A percentile compares a stretch with the other conserved stretches of the same genome.
These are phyloP conservation scores for Beauveria medogensis DNA, from an alignment of 2,329 filamentous ascomycete species.

Conservation along the genomic window DNA sequence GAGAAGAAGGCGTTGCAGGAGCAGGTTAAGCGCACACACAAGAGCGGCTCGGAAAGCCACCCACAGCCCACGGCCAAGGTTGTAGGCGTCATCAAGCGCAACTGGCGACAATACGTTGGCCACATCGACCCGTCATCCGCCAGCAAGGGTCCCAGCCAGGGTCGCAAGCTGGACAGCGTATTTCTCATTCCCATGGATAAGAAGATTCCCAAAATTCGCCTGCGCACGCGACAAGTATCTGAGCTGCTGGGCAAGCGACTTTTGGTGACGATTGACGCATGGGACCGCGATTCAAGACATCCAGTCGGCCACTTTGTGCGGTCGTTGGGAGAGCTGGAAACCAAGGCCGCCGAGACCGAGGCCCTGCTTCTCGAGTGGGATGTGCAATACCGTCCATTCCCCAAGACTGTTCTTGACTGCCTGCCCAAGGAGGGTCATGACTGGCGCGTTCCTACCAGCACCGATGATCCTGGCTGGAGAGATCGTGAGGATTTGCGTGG, in stretches of 20 bases:
- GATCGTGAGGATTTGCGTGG: conserved; percentile 76
- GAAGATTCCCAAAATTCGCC: conserved; percentile 88
- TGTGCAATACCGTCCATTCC: conserved; percentile 95
- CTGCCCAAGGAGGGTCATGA: conserved; percentile 84
- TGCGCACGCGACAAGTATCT: conserved; percentile 82
- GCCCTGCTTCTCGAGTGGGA: conserved; percentile 91
- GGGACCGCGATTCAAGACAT: conserved; percentile 89
- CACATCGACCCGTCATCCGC: conserved; percentile 86
- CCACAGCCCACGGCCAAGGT: conserved; percentile 88
- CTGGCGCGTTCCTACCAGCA: conserved; percentile 81
- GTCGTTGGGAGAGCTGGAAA: conserved; percentile 86
- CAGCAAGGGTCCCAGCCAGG: conserved; percentile 63
- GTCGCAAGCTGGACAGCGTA: conserved; percentile 80
- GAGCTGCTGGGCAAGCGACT: conserved; percentile 88
- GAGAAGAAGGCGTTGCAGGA: conserved; percentile 84
- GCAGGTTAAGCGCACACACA: conserved; percentile 80
- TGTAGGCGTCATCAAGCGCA: conserved; percentile 86
- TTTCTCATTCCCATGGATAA: conserved; percentile 98
- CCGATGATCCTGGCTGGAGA: conserved; percentile 78
- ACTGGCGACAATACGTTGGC: conserved; percentile 97
- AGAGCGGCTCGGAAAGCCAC: conserved; percentile 63
- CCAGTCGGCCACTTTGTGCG: conserved; percentile 91
- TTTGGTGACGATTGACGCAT: conserved; percentile 86
- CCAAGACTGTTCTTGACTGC: conserved; percentile 90
- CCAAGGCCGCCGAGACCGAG: conserved; percentile 95